These are phyloP conservation scores for Schizothecium vesticola DNA, from an alignment of 495 filamentous ascomycete species.

Conservation along the genomic window DNA sequence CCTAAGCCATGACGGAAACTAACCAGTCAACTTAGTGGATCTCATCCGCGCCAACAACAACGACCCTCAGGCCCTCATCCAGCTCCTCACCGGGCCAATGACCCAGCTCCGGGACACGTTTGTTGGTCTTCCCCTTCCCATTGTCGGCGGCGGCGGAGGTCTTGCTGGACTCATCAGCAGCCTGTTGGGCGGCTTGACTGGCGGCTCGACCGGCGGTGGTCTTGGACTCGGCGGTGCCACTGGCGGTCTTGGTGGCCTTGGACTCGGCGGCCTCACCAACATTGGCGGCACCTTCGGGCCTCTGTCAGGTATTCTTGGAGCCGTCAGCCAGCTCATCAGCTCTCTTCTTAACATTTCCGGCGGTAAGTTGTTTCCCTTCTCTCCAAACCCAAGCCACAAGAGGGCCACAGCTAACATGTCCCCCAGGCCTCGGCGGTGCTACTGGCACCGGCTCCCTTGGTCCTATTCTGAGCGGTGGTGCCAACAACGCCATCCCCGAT, in stretches of 20 bases:
- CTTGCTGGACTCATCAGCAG: neutral
- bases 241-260: neutral
- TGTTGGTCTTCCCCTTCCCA: neutral
- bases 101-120: slow-evolving; percentile 10
- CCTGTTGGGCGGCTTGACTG: neutral
- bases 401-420: neutral
- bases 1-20: neutral
- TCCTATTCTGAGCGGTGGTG: neutral
- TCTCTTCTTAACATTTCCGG: neutral
- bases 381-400: neutral
- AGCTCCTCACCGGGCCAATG: slow-evolving; percentile 10
- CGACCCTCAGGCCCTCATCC: slow-evolving; percentile 2
- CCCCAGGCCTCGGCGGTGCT: slow-evolving; percentile 1
- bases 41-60: slow-evolving; percentile 6
- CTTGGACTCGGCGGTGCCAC: neutral
- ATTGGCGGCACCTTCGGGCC: slow-evolving; percentile 4
- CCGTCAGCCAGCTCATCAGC: neutral
- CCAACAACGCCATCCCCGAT: neutral
- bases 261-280: neutral
- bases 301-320: slow-evolving; percentile 1
- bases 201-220: neutral
- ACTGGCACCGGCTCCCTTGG: neutral
- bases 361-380: neutral
- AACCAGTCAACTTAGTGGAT: neutral
- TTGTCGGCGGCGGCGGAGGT: neutral